Conservation (phyloP, 495 filamentous ascomycete genomes). For the Neurospora intermedia region DNA sequence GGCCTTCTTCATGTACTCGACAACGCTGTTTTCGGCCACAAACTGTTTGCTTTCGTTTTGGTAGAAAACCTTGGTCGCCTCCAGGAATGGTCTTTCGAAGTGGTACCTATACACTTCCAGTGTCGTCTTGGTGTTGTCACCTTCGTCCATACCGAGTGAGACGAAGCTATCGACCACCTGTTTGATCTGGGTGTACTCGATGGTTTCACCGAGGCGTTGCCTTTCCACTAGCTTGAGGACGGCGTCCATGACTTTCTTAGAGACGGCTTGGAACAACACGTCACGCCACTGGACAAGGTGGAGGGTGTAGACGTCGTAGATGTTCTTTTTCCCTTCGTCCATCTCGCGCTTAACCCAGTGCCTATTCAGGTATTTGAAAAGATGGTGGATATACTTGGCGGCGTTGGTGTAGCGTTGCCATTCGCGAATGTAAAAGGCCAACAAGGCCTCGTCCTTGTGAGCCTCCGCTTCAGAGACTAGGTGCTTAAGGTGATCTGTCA, state of each 20-base stretch:
- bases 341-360: constrained; percentile 99
- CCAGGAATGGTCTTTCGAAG: constrained; percentile 88
- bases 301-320: constrained; percentile 95
- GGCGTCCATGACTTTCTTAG: constrained; percentile 84
- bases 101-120: constrained; percentile 86
- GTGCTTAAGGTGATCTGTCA: constrained; percentile 59
- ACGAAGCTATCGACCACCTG: constrained; percentile 96
- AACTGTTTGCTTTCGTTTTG: constrained; percentile 87
- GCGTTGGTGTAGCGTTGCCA: constrained; percentile 94
- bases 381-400: constrained; percentile 91
- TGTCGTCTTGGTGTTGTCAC: constrained; percentile 84
- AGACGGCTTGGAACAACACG: constrained; percentile 75
- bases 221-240: constrained; percentile 95
- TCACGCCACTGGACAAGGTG: constrained; percentile 91
- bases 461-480: constrained; percentile 58
- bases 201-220: constrained; percentile 94
- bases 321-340: constrained; percentile 97
- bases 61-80: constrained; percentile 77
- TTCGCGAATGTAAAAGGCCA: constrained; percentile 92
- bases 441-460: constrained; percentile 81
- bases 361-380: constrained; percentile 93
- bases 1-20: constrained; percentile 99
- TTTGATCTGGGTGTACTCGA: constrained; percentile 95
- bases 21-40: constrained; percentile 90
- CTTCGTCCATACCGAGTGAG: constrained; percentile 86